Evolutionary conservation across 371 early-diverging fungal genomes (phyloP).

Genomic region (Gilbertella persicaria): DNA sequence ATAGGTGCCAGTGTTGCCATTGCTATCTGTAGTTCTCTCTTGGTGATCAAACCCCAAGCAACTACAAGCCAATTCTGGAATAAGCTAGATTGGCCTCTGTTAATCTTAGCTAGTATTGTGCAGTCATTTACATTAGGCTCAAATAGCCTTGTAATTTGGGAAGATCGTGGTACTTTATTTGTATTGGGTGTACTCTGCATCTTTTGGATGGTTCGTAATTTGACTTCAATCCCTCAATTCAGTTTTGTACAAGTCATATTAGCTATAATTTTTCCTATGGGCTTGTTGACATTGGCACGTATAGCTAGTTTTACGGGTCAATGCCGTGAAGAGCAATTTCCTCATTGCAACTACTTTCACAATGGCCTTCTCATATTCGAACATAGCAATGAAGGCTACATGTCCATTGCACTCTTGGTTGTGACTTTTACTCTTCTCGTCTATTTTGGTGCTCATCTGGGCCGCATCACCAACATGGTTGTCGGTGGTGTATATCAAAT

Average conservation of each 20-base stretch:
- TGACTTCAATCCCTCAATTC: background rate
- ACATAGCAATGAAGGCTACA: background rate
- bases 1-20: constrained; percentile 20
- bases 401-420: background rate
- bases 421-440: background rate
- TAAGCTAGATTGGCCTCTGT: constrained; percentile 10
- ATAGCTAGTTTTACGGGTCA: constrained; percentile 66
- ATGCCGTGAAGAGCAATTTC: constrained; percentile 88
- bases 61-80: background rate
- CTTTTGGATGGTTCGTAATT: constrained; percentile 20
- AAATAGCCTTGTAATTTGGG: constrained; percentile 87
- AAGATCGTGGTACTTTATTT: constrained; percentile 72
- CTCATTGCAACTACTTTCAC: constrained; percentile 59
- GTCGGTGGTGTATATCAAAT: constrained; percentile 6
- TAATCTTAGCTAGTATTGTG: constrained; percentile 34
- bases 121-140: constrained; percentile 75
- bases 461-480: background rate
- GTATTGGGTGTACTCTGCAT: constrained; percentile 37
- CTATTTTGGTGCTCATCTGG: background rate
- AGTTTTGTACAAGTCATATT: background rate
- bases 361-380: constrained; percentile 23
- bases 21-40: background rate
- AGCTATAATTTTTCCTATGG: constrained; percentile 30
- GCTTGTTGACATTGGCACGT: constrained; percentile 57
- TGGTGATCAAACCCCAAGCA: background rate